These are phyloP conservation scores for Sungouiozyma intestinalis DNA, from an alignment of 805 yeast genomes.

Conservation along the genomic window DNA sequence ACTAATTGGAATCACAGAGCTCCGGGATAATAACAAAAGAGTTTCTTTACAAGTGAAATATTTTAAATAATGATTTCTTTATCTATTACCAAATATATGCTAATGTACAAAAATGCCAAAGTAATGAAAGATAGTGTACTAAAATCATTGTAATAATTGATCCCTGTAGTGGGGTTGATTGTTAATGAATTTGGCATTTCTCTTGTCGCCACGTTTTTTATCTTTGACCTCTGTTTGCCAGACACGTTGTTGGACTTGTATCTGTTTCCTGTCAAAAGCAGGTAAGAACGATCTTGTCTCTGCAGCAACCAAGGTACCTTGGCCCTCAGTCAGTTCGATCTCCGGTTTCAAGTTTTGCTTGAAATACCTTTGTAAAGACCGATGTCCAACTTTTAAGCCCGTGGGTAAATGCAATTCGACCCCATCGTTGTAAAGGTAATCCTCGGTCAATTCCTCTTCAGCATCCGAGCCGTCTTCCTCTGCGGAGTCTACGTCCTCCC, in stretches of 20 bases:
- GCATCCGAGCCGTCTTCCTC: slow-evolving; percentile 10
- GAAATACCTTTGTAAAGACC: slow-evolving; percentile 69
- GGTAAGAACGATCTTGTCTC: slow-evolving; percentile 49
- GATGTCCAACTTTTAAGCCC: slow-evolving; percentile 78
- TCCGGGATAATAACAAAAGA: no score
- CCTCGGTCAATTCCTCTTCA: slow-evolving; percentile 23
- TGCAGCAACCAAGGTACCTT: slow-evolving; percentile 77
- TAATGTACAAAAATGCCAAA: neutral
- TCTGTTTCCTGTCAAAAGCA: slow-evolving; percentile 35
- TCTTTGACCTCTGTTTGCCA: slow-evolving; percentile 58
- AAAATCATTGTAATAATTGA: slow-evolving; percentile 43
- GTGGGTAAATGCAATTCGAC: slow-evolving; percentile 70
- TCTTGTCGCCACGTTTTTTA: slow-evolving; percentile 38
- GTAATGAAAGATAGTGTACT: neutral
- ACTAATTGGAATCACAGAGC: no score
- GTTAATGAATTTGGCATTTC: slow-evolving; percentile 71
- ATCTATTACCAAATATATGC: neutral
- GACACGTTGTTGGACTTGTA: slow-evolving; percentile 44
- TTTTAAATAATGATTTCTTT: neutral
- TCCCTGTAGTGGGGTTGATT: slow-evolving; percentile 86
- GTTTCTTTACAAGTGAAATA: no score
- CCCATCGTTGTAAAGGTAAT: slow-evolving; percentile 45
- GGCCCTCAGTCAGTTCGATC: slow-evolving; percentile 54
- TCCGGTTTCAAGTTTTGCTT: slow-evolving; percentile 63
- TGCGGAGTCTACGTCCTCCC: slow-evolving; percentile 24